Conservation (phyloP, 805 yeast species). For the Jamesozyma lodderae region DNA sequence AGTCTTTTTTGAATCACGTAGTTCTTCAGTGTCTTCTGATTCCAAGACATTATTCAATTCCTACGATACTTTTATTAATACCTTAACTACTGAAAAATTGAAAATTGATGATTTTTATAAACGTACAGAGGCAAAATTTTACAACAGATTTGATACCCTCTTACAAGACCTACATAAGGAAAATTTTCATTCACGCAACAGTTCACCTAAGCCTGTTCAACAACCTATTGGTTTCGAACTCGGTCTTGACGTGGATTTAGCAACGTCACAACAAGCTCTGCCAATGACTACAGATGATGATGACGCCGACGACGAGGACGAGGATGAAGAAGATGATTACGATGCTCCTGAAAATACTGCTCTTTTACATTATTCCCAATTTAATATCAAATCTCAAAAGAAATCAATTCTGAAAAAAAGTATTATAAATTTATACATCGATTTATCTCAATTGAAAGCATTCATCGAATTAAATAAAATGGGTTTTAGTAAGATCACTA, state of each 20-base stretch:
- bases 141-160: slow-evolving; percentile 37
- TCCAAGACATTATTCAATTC: slow-evolving; percentile 29
- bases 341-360: slow-evolving; percentile 38
- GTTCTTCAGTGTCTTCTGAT: slow-evolving; percentile 17
- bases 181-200: slow-evolving; percentile 10
- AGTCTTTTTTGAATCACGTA: slow-evolving; percentile 10
- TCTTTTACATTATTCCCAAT: slow-evolving; percentile 40
- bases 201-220: not conserved
- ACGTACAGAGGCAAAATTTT: slow-evolving; percentile 38
- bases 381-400: slow-evolving; percentile 41
- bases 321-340: slow-evolving; percentile 33
- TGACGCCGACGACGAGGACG: slow-evolving; percentile 29
- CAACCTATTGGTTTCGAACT: too few relatives aligned
- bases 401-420: slow-evolving; percentile 62
- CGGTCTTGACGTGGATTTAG: too few relatives aligned
- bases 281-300: too few relatives aligned
- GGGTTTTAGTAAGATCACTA: slow-evolving; percentile 79
- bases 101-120: slow-evolving; percentile 47
- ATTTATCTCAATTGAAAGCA: slow-evolving; percentile 72
- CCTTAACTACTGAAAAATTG: slow-evolving; percentile 39
- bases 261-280: too few relatives aligned
- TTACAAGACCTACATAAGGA: slow-evolving; percentile 39
- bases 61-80: slow-evolving; percentile 37
- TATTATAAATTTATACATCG: slow-evolving; percentile 54
- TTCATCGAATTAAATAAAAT: slow-evolving; percentile 75